Evolutionary conservation across 306 rosid species (phyloP).

Genomic region (Acacia confusa): DNA sequence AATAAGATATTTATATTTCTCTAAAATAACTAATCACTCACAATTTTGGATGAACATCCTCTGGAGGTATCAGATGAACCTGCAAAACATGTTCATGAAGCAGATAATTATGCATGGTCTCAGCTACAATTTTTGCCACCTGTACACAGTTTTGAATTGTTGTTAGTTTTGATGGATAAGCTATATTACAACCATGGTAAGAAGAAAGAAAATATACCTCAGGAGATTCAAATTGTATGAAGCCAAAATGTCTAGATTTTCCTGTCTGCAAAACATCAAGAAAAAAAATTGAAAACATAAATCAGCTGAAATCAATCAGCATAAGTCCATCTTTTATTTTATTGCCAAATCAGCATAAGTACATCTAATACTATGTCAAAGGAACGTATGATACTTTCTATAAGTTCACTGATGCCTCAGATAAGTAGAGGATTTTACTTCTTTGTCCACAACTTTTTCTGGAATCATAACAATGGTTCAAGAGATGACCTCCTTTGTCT

Average conservation of each 20-base stretch:
- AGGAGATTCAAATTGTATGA: conserved; percentile 77
- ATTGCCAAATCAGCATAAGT: background rate
- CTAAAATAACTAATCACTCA: conserved; percentile 40
- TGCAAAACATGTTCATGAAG: conserved; percentile 79
- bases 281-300: background rate
- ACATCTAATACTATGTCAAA: background rate
- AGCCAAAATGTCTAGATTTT: conserved; percentile 80
- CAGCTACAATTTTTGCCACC: conserved; percentile 91
- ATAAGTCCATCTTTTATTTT: background rate
- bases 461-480: background rate
- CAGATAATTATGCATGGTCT: conserved; percentile 88
- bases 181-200: background rate
- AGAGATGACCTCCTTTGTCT: background rate
- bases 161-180: background rate
- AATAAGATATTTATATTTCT: background rate
- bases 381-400: background rate
- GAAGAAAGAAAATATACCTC: conserved; percentile 50
- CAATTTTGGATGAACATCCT: conserved; percentile 76
- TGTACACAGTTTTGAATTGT: conserved; percentile 32
- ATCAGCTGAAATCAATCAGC: background rate
- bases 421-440: background rate
- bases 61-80: conserved; percentile 61
- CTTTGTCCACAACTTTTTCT: background rate
- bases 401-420: background rate
- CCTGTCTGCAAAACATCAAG: conserved; percentile 55